phyloP scores from a whole-genome alignment of 1,284 basidiomycete genomes.

The Caloboletus firmus region DNA sequence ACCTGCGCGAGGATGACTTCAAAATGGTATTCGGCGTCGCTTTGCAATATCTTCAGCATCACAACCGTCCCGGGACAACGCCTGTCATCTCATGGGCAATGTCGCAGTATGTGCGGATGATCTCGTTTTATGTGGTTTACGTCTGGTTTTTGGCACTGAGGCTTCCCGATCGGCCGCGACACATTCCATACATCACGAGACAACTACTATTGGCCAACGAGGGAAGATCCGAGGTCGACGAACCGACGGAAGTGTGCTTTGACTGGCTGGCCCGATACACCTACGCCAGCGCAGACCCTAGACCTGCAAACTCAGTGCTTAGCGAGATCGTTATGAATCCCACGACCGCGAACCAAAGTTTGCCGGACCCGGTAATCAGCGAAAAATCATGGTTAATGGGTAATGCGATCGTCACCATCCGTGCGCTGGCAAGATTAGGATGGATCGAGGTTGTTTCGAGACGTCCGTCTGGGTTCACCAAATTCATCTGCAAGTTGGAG shows the following conservation, averaged over 20 bases:
- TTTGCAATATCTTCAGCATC: constrained; percentile 91
- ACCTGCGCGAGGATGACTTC: constrained; percentile 92
- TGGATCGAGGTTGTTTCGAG: constrained; percentile 91
- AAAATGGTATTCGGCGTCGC: constrained; percentile 95
- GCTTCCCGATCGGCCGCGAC: constrained; percentile 79
- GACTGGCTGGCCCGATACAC: constrained; percentile 97
- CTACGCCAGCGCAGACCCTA: constrained; percentile 91
- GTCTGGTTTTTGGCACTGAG: constrained; percentile 93
- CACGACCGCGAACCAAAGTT: constrained; percentile 22
- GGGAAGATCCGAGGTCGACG: constrained; percentile 74
- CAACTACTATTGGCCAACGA: constrained; percentile 90
- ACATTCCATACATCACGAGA: constrained; percentile 86
- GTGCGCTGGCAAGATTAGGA: constrained; percentile 70
- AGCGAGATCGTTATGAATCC: constrained; percentile 71
- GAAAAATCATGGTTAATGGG: constrained; percentile 89
- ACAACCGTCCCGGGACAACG: constrained; percentile 69
- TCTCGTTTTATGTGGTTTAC: constrained; percentile 93
- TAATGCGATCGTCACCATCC: constrained; percentile 84
- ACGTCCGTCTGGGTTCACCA: constrained; percentile 87
- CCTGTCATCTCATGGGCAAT: constrained; percentile 80
- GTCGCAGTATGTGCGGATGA: constrained; percentile 91
- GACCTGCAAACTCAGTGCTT: constrained; percentile 80
- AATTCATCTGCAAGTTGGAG: constrained; percentile 87
- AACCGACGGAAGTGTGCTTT: constrained; percentile 94
- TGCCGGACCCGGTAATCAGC: constrained; percentile 42